Base-by-base conservation (phyloP, 2,329 filamentous ascomycete species). In the Trichoderma asperellum region DNA sequence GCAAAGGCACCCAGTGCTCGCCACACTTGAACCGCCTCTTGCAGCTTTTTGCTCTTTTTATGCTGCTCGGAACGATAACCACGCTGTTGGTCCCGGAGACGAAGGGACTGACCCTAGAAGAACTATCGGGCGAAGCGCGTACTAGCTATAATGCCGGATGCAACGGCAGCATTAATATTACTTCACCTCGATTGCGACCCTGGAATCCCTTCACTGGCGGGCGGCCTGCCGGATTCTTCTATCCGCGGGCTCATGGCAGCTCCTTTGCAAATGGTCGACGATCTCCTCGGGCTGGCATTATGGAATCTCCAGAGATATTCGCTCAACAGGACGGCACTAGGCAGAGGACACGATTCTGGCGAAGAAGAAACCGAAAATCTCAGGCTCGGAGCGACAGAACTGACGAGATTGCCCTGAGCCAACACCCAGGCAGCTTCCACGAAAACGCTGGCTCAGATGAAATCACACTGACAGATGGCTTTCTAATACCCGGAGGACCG, bases 1-100 rank as follows among this genome's bases (percentile, higher is more conserved):
- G 86, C 70, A 80, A 82, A 24, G 85, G 85, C 0, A 83, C 79
- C 1, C 75, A 75, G 8, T 87, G 85, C 72, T 81, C 82, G 1
- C 84, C 85, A 0, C 91, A 90, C 86, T 84, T 94, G 66, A 86
- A 92, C 77, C 88, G 91, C 68, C 86, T 94, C 47, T 89, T 95
- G 82, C 85, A 93, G 77, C 91, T 94, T 47, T 94, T 92, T 78
- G 91, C 91, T 0, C 83, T 93, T 11, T 94, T 95, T 83, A 94
- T 94, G 92, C 83, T 94, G 6, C 85, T 86, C 63, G 92, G 92
- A 43, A 86, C 87, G 58, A 79, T 92, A 58, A 88, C 88, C 2
- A 89, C 89, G 1, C 81, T 94, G 4, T 80, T 95, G n/a, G 89
- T 94, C 27, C 91, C 91, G 0, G 92, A 94, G 80, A 94, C 90